Percentiles rank a stretch among this genome's conserved stretches.
Evolutionary conservation across 108 stramenopile species (phyloP).

Genomic region (Tribonema minus): DNA sequence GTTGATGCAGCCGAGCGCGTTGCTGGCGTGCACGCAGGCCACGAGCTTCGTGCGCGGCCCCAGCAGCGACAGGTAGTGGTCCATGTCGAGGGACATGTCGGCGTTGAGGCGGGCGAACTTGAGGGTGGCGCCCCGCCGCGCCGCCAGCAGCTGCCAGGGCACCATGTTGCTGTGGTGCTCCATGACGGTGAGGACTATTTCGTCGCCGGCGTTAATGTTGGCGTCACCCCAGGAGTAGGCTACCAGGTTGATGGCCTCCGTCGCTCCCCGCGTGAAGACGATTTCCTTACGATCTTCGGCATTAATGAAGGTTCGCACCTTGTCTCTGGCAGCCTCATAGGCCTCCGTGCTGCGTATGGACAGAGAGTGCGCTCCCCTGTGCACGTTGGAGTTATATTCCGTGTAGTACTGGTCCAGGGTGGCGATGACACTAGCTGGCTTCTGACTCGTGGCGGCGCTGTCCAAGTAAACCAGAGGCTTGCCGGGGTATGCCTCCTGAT

Average conservation of each 20-base stretch:
- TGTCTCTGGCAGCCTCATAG: slow-evolving; percentile 80
- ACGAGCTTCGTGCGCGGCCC: slow-evolving; percentile 75
- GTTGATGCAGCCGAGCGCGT: slow-evolving; percentile 76
- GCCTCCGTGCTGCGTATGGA: slow-evolving; percentile 75
- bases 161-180: slow-evolving; percentile 96
- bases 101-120: slow-evolving; percentile 66
- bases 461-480: slow-evolving; percentile 79
- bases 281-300: slow-evolving; percentile 74
- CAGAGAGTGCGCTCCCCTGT: slow-evolving; percentile 83
- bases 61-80: slow-evolving; percentile 58
- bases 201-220: slow-evolving; percentile 67
- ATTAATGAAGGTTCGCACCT: slow-evolving; percentile 68
- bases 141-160: slow-evolving; percentile 85
- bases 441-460: slow-evolving; percentile 92
- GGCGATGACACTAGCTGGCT: slow-evolving; percentile 74
- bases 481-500: slow-evolving; percentile 41
- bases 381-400: slow-evolving; percentile 79
- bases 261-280: slow-evolving; percentile 85
- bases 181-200: slow-evolving; percentile 78
- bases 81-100: slow-evolving; percentile 64
- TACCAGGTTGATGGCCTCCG: slow-evolving; percentile 85
- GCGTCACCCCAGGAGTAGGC: slow-evolving; percentile 61
- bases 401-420: slow-evolving; percentile 68
- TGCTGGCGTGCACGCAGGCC: slow-evolving; percentile 80
- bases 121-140: slow-evolving; percentile 62